A percentile compares a stretch with the other conserved stretches of the same genome.
Conservation (phyloP, 2,329 filamentous ascomycete species). For the Penicillium sp. region DNA sequence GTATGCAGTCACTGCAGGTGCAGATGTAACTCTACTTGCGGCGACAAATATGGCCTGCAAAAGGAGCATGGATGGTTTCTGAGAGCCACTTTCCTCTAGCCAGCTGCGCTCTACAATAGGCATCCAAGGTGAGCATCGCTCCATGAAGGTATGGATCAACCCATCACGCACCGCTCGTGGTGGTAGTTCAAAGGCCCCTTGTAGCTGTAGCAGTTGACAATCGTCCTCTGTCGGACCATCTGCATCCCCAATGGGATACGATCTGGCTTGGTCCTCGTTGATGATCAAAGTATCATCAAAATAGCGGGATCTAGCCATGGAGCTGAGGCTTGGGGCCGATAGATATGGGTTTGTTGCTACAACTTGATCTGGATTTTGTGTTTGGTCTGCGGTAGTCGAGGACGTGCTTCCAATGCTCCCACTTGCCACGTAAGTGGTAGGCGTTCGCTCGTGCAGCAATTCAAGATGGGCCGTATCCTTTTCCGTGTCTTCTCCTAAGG, state of each 20-base stretch:
- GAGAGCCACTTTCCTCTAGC: constrained; percentile 31
- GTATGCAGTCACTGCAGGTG: constrained; percentile 33
- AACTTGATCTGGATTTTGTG: background rate
- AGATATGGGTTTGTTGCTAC: constrained; percentile 20
- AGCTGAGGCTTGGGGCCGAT: constrained; percentile 25
- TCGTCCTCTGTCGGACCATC: constrained; percentile 33
- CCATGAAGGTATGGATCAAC: constrained; percentile 37
- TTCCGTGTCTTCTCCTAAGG: background rate
- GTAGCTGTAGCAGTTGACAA: constrained; percentile 28
- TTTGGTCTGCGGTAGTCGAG: background rate
- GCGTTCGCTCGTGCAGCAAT: background rate
- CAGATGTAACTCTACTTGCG: constrained; percentile 46
- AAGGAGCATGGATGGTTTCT: constrained; percentile 34
- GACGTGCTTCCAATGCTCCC: background rate
- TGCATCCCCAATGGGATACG: constrained; percentile 26
- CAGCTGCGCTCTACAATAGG: constrained; percentile 36
- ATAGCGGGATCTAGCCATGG: constrained; percentile 36
- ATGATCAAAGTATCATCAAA: constrained; percentile 31
- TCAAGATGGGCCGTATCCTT: background rate
- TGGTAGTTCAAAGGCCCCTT: constrained; percentile 33
- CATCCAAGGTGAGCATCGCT: constrained; percentile 38
- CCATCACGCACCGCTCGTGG: constrained; percentile 33
- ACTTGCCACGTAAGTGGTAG: background rate
- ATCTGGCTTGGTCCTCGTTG: constrained; percentile 31
- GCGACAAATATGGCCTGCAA: constrained; percentile 48